A percentile compares a stretch with the other conserved stretches of the same genome.
These are phyloP conservation scores for Paecilomyces niveus DNA, from an alignment of 2,329 filamentous ascomycete genomes.

Conservation along the genomic window DNA sequence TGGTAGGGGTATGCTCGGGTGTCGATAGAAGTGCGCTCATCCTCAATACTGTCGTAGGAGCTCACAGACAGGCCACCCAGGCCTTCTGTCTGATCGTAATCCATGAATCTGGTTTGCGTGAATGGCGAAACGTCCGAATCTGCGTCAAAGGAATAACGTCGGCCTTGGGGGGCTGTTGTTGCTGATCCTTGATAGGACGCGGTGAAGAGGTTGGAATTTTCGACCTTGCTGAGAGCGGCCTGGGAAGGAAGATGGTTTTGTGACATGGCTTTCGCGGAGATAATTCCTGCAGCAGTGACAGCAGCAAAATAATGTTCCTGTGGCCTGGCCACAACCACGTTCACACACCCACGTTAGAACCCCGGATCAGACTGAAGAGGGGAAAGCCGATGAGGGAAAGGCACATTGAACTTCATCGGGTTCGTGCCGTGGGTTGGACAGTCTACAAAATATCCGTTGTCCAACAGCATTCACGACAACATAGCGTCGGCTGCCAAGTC, in stretches of 20 bases:
- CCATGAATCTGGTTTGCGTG: constrained; percentile 22
- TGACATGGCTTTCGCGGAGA: background rate
- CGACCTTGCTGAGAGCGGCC: background rate
- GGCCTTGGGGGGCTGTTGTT: constrained; percentile 5
- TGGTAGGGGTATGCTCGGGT: constrained; percentile 32
- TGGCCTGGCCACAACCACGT: background rate
- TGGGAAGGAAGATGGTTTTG: constrained; percentile 2
- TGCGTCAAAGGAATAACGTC: constrained; percentile 33
- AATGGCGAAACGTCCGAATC: constrained; percentile 13
- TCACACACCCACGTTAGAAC: background rate
- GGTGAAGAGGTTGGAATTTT: background rate
- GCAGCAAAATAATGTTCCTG: background rate
- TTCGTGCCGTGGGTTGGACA: background rate
- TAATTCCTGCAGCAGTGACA: background rate
- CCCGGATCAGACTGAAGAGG: background rate
- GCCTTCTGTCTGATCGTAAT: constrained; percentile 35
- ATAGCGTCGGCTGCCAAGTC: background rate
- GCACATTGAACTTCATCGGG: background rate
- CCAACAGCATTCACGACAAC: background rate
- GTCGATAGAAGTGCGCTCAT: constrained; percentile 32
- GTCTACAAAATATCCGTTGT: background rate
- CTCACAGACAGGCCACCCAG: constrained; percentile 35
- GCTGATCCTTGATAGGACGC: background rate
- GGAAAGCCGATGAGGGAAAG: background rate
- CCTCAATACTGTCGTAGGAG: constrained; percentile 35